Conservation (phyloP, 306 rosid genomes). For the Gleditsia sinensis region DNA sequence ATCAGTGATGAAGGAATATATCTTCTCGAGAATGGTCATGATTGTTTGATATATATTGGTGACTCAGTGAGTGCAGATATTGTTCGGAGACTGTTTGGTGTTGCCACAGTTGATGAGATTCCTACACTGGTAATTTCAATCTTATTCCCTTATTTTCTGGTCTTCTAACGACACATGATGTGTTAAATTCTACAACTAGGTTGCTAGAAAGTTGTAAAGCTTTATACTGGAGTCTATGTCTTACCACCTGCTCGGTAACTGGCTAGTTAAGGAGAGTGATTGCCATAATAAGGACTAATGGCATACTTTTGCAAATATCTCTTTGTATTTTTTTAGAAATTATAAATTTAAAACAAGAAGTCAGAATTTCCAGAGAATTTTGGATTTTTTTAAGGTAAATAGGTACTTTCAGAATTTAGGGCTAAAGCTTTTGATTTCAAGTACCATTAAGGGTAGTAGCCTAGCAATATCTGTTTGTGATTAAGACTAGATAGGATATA, state of each 20-base stretch:
- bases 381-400: background rate
- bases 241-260: background rate
- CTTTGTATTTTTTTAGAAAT: background rate
- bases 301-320: no score
- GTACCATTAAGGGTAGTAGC: background rate
- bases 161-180: constrained; percentile 5
- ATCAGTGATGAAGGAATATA: constrained; percentile 75
- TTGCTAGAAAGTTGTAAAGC: no score
- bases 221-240: no score
- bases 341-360: no score
- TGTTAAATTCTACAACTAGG: constrained; percentile 13
- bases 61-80: constrained; percentile 56
- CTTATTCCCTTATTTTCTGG: background rate
- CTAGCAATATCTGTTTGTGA: background rate
- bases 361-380: background rate
- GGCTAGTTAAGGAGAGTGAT: background rate
- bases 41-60: constrained; percentile 81
- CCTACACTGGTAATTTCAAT: constrained; percentile 66
- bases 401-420: no score
- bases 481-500: no score
- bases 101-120: constrained; percentile 65
- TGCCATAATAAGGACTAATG: background rate
- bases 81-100: constrained; percentile 68
- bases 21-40: constrained; percentile 91
- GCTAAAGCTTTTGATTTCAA: no score